Evolutionary conservation across 306 rosid species (phyloP).

Genomic region (Parietaria judaica): DNA sequence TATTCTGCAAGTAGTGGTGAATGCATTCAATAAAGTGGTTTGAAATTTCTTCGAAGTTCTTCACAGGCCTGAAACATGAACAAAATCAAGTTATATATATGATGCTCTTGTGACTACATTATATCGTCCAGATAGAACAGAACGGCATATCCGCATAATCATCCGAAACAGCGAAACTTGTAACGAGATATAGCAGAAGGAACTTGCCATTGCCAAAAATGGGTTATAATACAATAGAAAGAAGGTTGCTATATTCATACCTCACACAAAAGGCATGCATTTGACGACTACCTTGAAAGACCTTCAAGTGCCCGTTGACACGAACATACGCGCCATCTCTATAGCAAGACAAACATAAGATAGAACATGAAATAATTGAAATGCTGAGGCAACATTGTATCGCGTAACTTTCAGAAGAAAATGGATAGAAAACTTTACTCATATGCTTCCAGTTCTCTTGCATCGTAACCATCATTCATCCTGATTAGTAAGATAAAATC

Average conservation of each 20-base stretch:
- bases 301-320: slow-evolving; percentile 72
- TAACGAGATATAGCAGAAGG: background rate
- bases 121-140: no score
- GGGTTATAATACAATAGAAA: background rate
- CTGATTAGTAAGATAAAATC: slow-evolving; percentile 25
- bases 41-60: slow-evolving; percentile 68
- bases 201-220: background rate
- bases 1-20: slow-evolving; percentile 47
- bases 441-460: slow-evolving; percentile 67
- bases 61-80: slow-evolving; percentile 57
- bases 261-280: slow-evolving; percentile 77
- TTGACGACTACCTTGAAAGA: slow-evolving; percentile 63
- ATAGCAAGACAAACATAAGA: slow-evolving; percentile 13
- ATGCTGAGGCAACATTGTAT: background rate
- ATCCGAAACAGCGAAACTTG: background rate
- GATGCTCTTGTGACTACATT: no score
- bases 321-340: slow-evolving; percentile 59
- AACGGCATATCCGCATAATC: no score
- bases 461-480: slow-evolving; percentile 68
- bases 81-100: slow-evolving; percentile 13
- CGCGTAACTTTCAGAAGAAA: background rate
- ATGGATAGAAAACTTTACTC: slow-evolving; percentile 35
- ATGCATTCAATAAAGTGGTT: slow-evolving; percentile 93
- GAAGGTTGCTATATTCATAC: slow-evolving; percentile 19
- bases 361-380: slow-evolving; percentile 1